These are phyloP conservation scores for Rugiboletus extremiorientalis DNA, from an alignment of 1,284 basidiomycete genomes.

Conservation along the genomic window DNA sequence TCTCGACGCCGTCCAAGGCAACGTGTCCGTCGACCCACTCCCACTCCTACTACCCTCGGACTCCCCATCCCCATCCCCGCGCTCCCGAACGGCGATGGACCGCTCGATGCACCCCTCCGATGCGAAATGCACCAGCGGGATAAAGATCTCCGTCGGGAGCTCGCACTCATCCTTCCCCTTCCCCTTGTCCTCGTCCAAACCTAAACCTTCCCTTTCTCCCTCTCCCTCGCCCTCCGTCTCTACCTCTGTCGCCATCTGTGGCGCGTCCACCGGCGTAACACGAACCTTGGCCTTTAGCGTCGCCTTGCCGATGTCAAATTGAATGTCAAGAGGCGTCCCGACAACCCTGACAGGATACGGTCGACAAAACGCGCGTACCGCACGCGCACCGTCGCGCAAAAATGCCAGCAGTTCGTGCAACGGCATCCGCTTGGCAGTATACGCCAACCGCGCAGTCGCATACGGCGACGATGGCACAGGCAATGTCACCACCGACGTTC, in stretches of 20 bases:
- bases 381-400: slow-evolving; percentile 80
- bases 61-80: background rate
- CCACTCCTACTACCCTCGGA: slow-evolving; percentile 4
- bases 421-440: background rate
- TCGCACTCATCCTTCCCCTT: slow-evolving; percentile 23
- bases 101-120: slow-evolving; percentile 39
- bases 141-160: slow-evolving; percentile 79
- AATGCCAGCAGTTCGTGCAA: slow-evolving; percentile 60
- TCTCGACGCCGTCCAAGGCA: slow-evolving; percentile 9
- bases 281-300: slow-evolving; percentile 65
- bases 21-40: slow-evolving; percentile 34
- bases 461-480: slow-evolving; percentile 17
- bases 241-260: background rate
- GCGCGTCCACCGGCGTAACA: slow-evolving; percentile 56
- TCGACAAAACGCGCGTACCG: slow-evolving; percentile 78
- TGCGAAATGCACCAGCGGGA: slow-evolving; percentile 90
- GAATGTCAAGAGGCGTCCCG: slow-evolving; percentile 63
- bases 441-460: background rate
- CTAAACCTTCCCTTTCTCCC: background rate
- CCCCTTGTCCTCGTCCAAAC: slow-evolving; percentile 6
- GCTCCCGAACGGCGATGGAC: slow-evolving; percentile 2
- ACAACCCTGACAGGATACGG: slow-evolving; percentile 80
- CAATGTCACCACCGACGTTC: slow-evolving; percentile 21
- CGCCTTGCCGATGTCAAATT: slow-evolving; percentile 77
- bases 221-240: slow-evolving; percentile 38